phyloP scores from a whole-genome alignment of 345 rosid species.

The Salix suchowensis region DNA sequence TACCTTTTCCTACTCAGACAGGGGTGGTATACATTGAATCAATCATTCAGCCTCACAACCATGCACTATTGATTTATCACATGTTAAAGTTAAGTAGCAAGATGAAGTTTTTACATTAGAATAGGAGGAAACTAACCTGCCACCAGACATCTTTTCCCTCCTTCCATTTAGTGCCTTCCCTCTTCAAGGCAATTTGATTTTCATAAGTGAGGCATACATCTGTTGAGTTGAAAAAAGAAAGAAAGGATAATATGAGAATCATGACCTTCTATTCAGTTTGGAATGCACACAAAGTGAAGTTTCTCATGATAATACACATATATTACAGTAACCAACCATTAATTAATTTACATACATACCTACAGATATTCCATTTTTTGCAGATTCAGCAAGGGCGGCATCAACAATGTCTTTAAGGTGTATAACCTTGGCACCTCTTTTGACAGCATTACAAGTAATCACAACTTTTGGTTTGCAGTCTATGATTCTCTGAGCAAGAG shows the following conservation, averaged over 20 bases:
- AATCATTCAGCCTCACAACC: too few relatives aligned
- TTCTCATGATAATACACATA: not conserved
- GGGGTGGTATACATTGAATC: too few relatives aligned
- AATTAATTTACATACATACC: constrained; percentile 40
- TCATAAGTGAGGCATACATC: constrained; percentile 77
- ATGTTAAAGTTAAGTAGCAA: too few relatives aligned
- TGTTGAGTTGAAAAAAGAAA: constrained; percentile 24
- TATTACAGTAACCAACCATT: not conserved
- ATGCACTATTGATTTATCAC: too few relatives aligned
- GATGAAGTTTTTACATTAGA: not conserved
- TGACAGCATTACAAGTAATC: constrained; percentile 91
- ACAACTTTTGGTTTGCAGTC: constrained; percentile 90
- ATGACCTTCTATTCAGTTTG: not conserved
- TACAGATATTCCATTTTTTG: constrained; percentile 60
- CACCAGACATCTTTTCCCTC: constrained; percentile 92
- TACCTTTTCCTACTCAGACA: too few relatives aligned
- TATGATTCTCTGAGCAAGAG: constrained; percentile 82
- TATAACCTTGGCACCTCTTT: constrained; percentile 85
- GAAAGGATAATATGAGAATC: constrained; percentile 1
- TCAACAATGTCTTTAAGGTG: constrained; percentile 90
- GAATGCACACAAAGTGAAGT: not conserved
- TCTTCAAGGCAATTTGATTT: constrained; percentile 59
- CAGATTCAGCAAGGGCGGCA: constrained; percentile 61
- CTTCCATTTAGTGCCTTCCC: constrained; percentile 79
- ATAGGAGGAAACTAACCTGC: constrained; percentile 51